Evolutionary conservation across 345 rosid species (phyloP).

Genomic region (Viola odorata): DNA sequence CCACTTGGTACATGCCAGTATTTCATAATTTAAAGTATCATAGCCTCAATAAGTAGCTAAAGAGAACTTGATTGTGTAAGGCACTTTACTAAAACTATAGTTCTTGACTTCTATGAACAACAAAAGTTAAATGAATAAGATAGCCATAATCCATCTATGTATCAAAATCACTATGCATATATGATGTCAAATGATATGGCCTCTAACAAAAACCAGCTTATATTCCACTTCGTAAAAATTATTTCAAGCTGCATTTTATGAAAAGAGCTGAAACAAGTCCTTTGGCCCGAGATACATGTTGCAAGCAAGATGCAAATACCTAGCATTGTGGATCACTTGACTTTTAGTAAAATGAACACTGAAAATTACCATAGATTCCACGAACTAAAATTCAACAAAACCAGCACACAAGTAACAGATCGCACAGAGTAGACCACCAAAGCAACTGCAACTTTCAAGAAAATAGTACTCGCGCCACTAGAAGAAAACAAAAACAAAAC

Average conservation of each 20-base stretch:
- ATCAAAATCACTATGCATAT: neutral
- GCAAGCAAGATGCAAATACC: too few species aligned
- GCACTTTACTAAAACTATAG: neutral
- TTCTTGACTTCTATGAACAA: neutral
- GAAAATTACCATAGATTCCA: neutral
- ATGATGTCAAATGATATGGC: neutral
- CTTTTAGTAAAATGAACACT: neutral
- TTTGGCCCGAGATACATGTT: neutral
- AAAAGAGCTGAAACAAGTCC: neutral
- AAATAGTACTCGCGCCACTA: neutral
- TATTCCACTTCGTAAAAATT: neutral
- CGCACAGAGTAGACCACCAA: conserved; percentile 3
- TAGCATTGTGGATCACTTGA: neutral
- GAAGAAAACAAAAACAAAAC: conserved; percentile 4
- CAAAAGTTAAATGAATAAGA: neutral
- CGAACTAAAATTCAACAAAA: conserved; percentile 3
- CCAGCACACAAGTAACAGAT: conserved; percentile 6
- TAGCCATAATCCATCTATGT: neutral
- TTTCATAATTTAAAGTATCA: too few species aligned
- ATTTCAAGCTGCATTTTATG: too few species aligned
- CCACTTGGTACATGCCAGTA: too few species aligned
- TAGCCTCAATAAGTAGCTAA: too few species aligned
- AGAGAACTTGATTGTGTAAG: neutral
- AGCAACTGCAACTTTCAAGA: neutral
- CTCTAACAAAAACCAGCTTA: neutral